These are phyloP conservation scores for Fusarium buharicum DNA, from an alignment of 2,329 filamentous ascomycete genomes.

Conservation along the genomic window DNA sequence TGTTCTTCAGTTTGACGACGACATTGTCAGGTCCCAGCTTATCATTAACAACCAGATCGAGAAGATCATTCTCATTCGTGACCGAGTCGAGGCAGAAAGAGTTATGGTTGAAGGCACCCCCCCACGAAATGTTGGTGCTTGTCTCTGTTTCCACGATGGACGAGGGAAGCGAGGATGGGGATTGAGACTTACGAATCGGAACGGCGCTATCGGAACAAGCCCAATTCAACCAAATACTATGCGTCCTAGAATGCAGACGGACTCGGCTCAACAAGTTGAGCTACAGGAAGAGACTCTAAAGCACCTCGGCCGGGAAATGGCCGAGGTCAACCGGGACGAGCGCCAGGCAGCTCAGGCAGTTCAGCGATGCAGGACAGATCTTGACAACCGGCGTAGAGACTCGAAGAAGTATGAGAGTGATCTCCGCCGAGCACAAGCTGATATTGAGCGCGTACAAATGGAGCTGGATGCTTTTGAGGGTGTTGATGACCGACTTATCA, in stretches of 20 bases:
- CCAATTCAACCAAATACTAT: slow-evolving; percentile 60
- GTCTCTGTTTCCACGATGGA: slow-evolving; percentile 74
- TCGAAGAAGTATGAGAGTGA: slow-evolving; percentile 59
- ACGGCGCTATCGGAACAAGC: slow-evolving; percentile 55
- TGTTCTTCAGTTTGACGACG: slow-evolving; percentile 83
- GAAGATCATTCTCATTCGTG: slow-evolving; percentile 80
- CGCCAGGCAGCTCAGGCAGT: slow-evolving; percentile 59
- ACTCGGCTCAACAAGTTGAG: slow-evolving; percentile 73
- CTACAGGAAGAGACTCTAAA: slow-evolving; percentile 61
- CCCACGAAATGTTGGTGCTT: slow-evolving; percentile 78
- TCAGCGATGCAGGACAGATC: slow-evolving; percentile 58
- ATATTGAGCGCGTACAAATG: slow-evolving; percentile 61
- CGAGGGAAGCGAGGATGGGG: slow-evolving; percentile 65
- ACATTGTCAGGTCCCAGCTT: slow-evolving; percentile 80
- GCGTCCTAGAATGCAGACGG: slow-evolving; percentile 80
- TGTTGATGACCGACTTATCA: slow-evolving; percentile 72
- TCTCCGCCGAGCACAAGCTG: slow-evolving; percentile 69
- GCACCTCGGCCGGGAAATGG: slow-evolving; percentile 66
- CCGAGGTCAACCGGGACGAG: slow-evolving; percentile 61
- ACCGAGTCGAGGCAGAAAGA: slow-evolving; percentile 71
- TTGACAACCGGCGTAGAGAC: slow-evolving; percentile 56
- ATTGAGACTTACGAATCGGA: slow-evolving; percentile 63
- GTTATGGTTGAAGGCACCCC: slow-evolving; percentile 72
- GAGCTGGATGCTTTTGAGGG: slow-evolving; percentile 74
- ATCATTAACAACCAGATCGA: slow-evolving; percentile 87